Base-by-base conservation (phyloP, 1,284 basidiomycete species). In the Cryptococcus neoformans region DNA sequence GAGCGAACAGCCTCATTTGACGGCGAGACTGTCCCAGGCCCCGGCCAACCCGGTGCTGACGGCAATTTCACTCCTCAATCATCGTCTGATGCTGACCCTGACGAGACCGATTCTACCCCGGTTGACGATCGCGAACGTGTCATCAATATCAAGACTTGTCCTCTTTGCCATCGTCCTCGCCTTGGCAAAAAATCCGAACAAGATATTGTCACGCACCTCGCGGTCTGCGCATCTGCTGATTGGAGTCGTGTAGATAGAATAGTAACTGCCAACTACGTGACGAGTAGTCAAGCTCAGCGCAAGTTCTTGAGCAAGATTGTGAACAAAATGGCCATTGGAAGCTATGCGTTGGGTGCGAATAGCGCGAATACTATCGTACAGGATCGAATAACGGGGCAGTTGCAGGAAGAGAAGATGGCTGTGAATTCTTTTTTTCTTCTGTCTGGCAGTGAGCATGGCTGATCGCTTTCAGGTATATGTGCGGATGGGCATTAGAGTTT, bases 261-360 rank as follows among this genome's bases (percentile, higher is more conserved):
- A 62, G 85, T 94, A 36, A 92, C 94, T 14, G 87, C 88, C n/a
- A 95, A 93, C 70, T 99, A 92, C 67, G 94, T 98, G 1, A 99
- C 95, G 0, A 89, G 90, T 12, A 87, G 83, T 63, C 95, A 99
- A 79, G 95, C 96, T 53, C 94, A 97, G 79, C 83, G 95, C 69
- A 99, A 99, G 78, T 96, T 92, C 87, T 89, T 94, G 68, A 92
- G 90, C 57, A 93, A 90, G 79, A 83, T 96, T 44, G 82, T 96
- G 60, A 83, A 84, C 51, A 92, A 92, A 78, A 85, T 95, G 2
- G 88, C 88, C 0, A 83, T 84, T 59, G 94, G 94, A 1, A 83
- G 88, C 61, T 97, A 98, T 78, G 86, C 84, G 63, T 83, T 97
- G 36, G 94, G 94, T 6, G 94, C 93, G n/a, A 78, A 77, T 58